phyloP scores from a whole-genome alignment of 805 yeast species.

The Candida stauntonica region DNA sequence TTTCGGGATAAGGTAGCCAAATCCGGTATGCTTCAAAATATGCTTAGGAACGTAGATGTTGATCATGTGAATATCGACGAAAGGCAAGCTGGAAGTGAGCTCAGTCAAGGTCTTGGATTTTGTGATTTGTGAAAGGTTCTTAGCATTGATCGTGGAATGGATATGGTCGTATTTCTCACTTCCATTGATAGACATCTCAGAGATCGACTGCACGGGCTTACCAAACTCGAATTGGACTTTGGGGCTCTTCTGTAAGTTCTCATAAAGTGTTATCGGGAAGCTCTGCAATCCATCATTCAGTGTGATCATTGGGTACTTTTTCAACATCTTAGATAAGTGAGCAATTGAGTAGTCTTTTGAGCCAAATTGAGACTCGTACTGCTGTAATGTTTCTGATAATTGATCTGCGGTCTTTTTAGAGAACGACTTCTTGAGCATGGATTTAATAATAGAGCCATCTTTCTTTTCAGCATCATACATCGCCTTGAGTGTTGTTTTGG shows the following conservation, averaged over 20 bases:
- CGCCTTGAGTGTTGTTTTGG: conserved; percentile 51
- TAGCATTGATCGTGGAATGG: conserved; percentile 52
- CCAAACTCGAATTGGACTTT: conserved; percentile 40
- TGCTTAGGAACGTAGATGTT: conserved; percentile 57
- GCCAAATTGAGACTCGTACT: conserved; percentile 38
- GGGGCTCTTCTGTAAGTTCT: conserved; percentile 32
- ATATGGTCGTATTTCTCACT: conserved; percentile 44
- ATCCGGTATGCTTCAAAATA: conserved; percentile 54
- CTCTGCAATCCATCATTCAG: conserved; percentile 53
- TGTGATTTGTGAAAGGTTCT: conserved; percentile 11
- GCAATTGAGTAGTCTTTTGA: conserved; percentile 38
- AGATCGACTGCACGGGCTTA: conserved; percentile 19
- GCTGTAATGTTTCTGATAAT: conserved; percentile 29
- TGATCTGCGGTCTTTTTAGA: conserved; percentile 5
- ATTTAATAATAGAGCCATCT: conserved; percentile 53
- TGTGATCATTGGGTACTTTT: conserved; percentile 57
- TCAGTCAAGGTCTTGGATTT: neutral
- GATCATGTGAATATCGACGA: conserved; percentile 52
- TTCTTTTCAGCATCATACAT: conserved; percentile 54
- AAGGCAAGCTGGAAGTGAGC: conserved; percentile 20
- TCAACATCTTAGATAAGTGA: conserved; percentile 32
- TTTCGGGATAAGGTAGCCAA: conserved; percentile 83
- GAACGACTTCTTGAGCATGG: conserved; percentile 31
- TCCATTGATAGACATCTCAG: conserved; percentile 6
- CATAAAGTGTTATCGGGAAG: conserved; percentile 42